Evolutionary conservation across 768 basidiomycete genomes (phyloP).

Genomic region (Rhodosporidiobolus sp.): DNA sequence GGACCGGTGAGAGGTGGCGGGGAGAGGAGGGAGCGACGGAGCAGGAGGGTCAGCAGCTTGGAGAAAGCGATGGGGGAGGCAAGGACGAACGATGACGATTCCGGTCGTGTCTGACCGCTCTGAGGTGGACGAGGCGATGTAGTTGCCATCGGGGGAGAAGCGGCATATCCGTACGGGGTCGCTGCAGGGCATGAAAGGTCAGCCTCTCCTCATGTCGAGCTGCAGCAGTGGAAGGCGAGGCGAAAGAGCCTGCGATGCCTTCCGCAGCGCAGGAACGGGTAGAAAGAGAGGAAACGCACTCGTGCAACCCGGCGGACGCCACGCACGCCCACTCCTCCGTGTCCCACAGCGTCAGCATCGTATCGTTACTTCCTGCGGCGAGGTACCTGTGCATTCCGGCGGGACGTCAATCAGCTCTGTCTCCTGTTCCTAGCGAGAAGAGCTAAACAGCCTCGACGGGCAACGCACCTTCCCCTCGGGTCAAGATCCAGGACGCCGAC

Average conservation of each 20-base stretch:
- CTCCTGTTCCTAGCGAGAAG: too few species aligned
- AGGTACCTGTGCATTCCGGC: slow-evolving; percentile 27
- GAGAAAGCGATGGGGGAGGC: neutral
- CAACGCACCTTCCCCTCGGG: slow-evolving; percentile 37
- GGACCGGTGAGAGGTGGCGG: neutral
- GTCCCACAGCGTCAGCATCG: slow-evolving; percentile 41
- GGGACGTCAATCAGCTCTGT: too few species aligned
- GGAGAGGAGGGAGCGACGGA: neutral
- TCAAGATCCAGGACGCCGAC: slow-evolving; percentile 37
- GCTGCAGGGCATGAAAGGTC: neutral
- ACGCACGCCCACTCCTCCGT: slow-evolving; percentile 40
- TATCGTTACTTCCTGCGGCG: slow-evolving; percentile 41
- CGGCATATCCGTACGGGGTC: slow-evolving; percentile 24
- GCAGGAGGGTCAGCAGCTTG: neutral
- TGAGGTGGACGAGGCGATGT: slow-evolving; percentile 20
- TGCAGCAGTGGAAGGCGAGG: too few species aligned
- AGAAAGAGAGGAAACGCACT: slow-evolving; percentile 19
- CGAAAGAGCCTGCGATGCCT: neutral
- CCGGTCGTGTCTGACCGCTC: neutral
- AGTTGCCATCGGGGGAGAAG: slow-evolving; percentile 35
- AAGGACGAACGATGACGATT: slow-evolving; percentile 22
- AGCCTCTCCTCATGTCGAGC: neutral
- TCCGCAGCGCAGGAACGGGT: neutral
- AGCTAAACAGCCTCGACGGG: neutral
- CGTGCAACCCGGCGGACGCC: slow-evolving; percentile 26